Evolutionary conservation across 192 early-diverging fungal species (phyloP), one percentile per base, ranked within the genome.

Genomic region (Coemansia sp.): DNA sequence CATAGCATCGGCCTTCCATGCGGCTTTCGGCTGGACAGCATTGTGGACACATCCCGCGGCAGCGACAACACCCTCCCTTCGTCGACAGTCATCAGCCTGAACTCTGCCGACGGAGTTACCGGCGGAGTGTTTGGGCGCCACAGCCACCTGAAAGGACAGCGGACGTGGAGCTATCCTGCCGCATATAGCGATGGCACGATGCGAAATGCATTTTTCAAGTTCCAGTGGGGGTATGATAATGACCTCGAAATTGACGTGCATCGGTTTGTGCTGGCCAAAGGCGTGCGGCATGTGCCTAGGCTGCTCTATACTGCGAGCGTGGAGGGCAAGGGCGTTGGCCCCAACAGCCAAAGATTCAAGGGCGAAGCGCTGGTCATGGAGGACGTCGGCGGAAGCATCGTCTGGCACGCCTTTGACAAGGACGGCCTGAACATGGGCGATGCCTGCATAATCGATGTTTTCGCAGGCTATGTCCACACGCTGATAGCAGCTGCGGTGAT

Each of bases 401-500:
- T n/a, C n/a, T n/a, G 18, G 61, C 18, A 15, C 45, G 61, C 39
- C 1, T 16, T 23, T 5, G n/a, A n/a, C n/a, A n/a, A n/a, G n/a
- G n/a, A n/a, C n/a, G n/a, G n/a, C n/a, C n/a, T n/a, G n/a, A 18
- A 45, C 43, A 45, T 18, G 21, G 12, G 13, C 5, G 21, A 39
- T 10, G 9, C 9, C 19, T 0, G 16, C 4, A n/a, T 62, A 23
- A 40, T 47, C 12, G 61, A 62, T 26, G 21, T 62, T 0, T 62
- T 62, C 19, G 61, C 61, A 11, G 43, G 26, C 5, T 62, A 62
- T 62, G 37, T 45, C 7, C 61, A 62, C 45, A 62, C 42, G 2
- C 45, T 62, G 3, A 11, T 62, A 9, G 21, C 61, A n/a, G 61
- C 61, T 4, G 21, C 61, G 9, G 16, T n/a, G 19, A 21, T 23